Base-by-base conservation (phyloP, 345 rosid species). In the Eucalyptus leucophloia region DNA sequence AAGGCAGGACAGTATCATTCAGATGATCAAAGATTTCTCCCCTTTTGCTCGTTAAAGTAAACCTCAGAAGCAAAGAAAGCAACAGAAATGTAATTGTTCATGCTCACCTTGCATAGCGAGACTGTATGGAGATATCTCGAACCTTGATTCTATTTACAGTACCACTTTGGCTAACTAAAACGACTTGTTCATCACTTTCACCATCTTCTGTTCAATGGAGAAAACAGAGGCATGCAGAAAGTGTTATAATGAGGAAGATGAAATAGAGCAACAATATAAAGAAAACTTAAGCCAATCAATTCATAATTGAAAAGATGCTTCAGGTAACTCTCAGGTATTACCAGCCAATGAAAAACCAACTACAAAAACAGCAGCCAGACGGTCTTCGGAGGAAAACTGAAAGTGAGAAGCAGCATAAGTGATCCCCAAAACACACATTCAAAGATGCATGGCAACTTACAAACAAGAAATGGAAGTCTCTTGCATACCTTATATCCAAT, bases 101-200 rank as follows among this genome's bases (percentile, higher is more conserved):
- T 30, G n/a, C n/a, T 13, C 92, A 98, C 99, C 97, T 95, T 72
- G 99, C 98, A 90, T 88, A 94, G 85, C 99, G 98, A 69, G 99
- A 97, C 90, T 96, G 99, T 88, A 97, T 93, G 1, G 99, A 96
- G 90, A 97, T 96, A 91, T 97, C 99, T 87, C 95, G 93, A 89
- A 97, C 99, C 94, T 98, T 98, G 89, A 98, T 95, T 91, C 99
- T 93, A 90, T 96, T 98, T 26, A 95, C 95, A 47, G 96, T 96
- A 86, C 99, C 99, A 62, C 97, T 98, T 90, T 98, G 99, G 94
- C 99, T 98, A 80, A 98, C 98, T 30, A 97, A 91, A 91, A 98
- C 98, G 44, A 98, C 97, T 92, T 98, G 99, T 89, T 98, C 99
- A 82, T 97, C 97, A 60, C 97, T 96, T 91, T 98, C 98, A 45